phyloP scores from a whole-genome alignment of 352 stramenopile species.

The Phytophthora foliorum region DNA sequence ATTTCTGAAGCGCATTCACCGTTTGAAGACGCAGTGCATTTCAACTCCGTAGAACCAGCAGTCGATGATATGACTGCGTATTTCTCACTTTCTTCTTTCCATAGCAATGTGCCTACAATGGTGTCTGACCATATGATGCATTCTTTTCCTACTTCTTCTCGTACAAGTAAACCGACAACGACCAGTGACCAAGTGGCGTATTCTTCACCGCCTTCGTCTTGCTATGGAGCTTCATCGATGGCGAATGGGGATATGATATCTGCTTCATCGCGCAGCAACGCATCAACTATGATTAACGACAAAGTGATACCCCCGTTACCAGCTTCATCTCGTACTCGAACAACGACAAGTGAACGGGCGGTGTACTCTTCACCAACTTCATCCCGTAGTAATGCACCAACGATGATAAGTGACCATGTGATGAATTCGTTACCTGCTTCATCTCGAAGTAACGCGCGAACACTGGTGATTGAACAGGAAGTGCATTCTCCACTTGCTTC shows the following conservation, averaged over 20 bases:
- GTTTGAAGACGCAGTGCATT: neutral
- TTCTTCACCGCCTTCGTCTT: neutral
- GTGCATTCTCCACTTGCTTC: neutral
- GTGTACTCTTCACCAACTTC: constrained; percentile 2
- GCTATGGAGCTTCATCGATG: neutral
- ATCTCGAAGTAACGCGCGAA: neutral
- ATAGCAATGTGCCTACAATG: neutral
- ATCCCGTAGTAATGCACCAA: neutral
- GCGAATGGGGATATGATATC: neutral
- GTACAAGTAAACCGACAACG: neutral
- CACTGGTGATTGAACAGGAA: neutral
- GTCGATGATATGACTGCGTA: neutral
- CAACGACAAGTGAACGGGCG: neutral
- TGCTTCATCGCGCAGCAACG: neutral
- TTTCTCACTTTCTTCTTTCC: neutral
- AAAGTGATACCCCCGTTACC: neutral
- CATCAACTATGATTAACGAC: neutral
- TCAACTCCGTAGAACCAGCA: neutral
- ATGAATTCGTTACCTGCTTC: neutral
- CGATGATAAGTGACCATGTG: neutral
- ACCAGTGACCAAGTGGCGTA: neutral
- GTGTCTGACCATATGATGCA: neutral
- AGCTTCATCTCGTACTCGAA: neutral
- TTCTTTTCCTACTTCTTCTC: neutral
- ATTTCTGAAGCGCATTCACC: constrained; percentile 3